These are phyloP conservation scores for Psidium friedrichsthalianum DNA, from an alignment of 345 rosid species.

Conservation along the genomic window DNA sequence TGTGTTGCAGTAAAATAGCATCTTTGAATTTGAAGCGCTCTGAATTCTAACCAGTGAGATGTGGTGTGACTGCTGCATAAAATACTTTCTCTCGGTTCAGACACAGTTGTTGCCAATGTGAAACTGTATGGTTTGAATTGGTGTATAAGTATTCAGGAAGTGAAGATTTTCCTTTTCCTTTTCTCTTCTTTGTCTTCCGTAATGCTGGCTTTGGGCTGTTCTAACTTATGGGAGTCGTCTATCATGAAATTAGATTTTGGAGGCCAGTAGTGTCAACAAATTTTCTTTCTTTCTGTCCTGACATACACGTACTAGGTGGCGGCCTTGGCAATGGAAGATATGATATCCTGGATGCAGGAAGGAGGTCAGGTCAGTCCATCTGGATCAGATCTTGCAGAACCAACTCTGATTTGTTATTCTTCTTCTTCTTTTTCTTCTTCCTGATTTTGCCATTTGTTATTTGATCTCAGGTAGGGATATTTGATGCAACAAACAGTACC, in stretches of 20 bases:
- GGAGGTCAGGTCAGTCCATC: slow-evolving; percentile 86
- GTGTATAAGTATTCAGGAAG: background rate
- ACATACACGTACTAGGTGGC: slow-evolving; percentile 92
- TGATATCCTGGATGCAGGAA: slow-evolving; percentile 99
- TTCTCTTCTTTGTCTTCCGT: background rate
- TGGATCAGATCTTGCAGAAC: background rate
- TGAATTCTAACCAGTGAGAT: background rate
- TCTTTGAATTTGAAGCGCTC: background rate
- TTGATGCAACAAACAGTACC: slow-evolving; percentile 96
- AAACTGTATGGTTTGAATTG: background rate
- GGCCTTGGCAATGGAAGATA: slow-evolving; percentile 98
- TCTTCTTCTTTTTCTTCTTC: background rate
- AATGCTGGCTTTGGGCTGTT: background rate
- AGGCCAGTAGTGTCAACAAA: slow-evolving; percentile 12
- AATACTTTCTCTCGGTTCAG: background rate
- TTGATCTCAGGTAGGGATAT: slow-evolving; percentile 76
- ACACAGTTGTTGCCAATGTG: background rate
- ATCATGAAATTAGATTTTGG: background rate
- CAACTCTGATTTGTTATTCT: background rate
- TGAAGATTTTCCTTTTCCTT: background rate
- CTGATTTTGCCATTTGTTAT: slow-evolving; percentile 6
- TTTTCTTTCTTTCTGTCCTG: slow-evolving; percentile 56
- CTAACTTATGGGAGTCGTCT: background rate
- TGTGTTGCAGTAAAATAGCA: background rate
- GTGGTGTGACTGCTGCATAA: background rate